phyloP scores from a whole-genome alignment of 345 rosid genomes.

The Geranium rotundifolium region DNA sequence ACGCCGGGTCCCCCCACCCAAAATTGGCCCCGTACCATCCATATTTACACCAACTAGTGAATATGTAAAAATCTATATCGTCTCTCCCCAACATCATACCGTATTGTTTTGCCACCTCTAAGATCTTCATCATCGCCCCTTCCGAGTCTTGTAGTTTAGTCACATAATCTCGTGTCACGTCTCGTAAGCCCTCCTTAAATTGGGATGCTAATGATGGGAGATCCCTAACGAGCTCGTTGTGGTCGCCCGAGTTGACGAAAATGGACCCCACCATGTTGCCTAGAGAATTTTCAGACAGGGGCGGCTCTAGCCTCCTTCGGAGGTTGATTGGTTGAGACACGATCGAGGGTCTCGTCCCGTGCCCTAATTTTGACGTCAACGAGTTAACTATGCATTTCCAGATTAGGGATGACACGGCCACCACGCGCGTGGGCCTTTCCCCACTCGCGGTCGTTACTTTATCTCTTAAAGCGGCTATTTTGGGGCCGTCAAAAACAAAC shows the following conservation, averaged over 20 bases:
- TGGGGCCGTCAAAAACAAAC: constrained; percentile 11
- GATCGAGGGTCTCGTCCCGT: constrained; percentile 1
- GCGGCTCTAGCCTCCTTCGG: not conserved
- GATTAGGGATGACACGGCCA: constrained; percentile 18
- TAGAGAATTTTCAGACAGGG: not conserved
- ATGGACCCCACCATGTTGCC: constrained; percentile 4
- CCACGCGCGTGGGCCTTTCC: constrained; percentile 21
- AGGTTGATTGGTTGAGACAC: constrained; percentile 6
- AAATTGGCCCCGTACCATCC: constrained; percentile 14
- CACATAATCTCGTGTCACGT: not conserved
- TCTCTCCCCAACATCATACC: not conserved
- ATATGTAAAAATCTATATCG: not conserved
- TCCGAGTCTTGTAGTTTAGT: not conserved
- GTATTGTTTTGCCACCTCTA: not conserved
- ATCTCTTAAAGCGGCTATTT: constrained; percentile 16
- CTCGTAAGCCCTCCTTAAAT: not conserved
- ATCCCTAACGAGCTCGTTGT: too few relatives aligned
- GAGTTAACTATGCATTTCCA: constrained; percentile 14
- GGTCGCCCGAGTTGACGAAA: not conserved
- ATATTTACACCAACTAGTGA: constrained; percentile 13
- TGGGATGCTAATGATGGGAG: too few relatives aligned
- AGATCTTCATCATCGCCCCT: not conserved
- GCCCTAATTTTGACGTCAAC: not conserved
- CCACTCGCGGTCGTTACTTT: constrained; percentile 10
- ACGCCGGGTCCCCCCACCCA: constrained; percentile 21